Percentiles rank a stretch among this genome's conserved stretches.
These are phyloP conservation scores for Apiotrichum laibachii DNA, from an alignment of 1,284 basidiomycete genomes.

Conservation along the genomic window DNA sequence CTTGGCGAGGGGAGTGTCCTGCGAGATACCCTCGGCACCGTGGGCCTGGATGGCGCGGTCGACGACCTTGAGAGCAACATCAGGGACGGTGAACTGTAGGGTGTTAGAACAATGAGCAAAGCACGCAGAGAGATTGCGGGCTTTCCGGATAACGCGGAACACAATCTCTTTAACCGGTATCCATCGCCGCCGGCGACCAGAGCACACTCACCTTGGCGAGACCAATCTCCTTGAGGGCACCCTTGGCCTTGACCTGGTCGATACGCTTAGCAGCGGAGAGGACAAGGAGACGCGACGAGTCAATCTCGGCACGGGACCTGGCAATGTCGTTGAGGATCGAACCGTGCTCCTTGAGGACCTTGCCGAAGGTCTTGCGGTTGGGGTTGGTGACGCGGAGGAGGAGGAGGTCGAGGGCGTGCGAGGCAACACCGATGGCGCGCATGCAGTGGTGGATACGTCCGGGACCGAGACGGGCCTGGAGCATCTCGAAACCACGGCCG, in stretches of 20 bases:
- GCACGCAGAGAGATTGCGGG: neutral
- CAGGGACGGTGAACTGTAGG: slow-evolving; percentile 82
- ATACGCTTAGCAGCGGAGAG: slow-evolving; percentile 92
- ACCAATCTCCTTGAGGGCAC: slow-evolving; percentile 93
- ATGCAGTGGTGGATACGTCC: slow-evolving; percentile 98
- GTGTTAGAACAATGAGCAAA: neutral
- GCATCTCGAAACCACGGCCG: slow-evolving; percentile 94
- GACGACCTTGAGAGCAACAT: slow-evolving; percentile 79
- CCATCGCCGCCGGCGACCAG: slow-evolving; percentile 49
- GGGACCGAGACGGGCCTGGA: slow-evolving; percentile 93
- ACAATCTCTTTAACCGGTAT: neutral
- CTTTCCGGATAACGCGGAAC: neutral
- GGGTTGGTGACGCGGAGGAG: slow-evolving; percentile 90
- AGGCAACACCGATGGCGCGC: slow-evolving; percentile 88
- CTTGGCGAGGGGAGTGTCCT: slow-evolving; percentile 78
- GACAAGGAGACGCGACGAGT: slow-evolving; percentile 79
- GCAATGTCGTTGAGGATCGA: slow-evolving; percentile 89
- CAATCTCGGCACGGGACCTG: slow-evolving; percentile 87
- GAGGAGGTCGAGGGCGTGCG: slow-evolving; percentile 80
- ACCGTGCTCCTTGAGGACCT: slow-evolving; percentile 84
- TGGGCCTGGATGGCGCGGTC: slow-evolving; percentile 93
- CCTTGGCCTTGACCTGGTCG: slow-evolving; percentile 85
- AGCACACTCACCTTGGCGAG: slow-evolving; percentile 67
- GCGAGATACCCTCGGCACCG: slow-evolving; percentile 90
- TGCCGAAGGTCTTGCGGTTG: slow-evolving; percentile 87